Conservation (phyloP, 257 asterid genomes). For the Ophiorrhiza pumila region DNA sequence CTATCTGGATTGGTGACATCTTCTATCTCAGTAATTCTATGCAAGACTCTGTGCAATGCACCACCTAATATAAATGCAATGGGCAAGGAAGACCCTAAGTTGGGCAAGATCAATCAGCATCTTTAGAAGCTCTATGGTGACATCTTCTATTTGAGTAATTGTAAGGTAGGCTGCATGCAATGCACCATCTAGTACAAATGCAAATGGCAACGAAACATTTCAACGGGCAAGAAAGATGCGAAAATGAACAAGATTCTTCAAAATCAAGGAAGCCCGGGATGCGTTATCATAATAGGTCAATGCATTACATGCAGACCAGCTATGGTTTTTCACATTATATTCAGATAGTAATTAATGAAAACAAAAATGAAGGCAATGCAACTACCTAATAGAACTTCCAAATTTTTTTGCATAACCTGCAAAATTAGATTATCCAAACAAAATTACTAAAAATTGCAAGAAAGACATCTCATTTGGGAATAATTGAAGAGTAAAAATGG, state of each 20-base stretch:
- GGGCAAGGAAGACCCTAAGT: not conserved
- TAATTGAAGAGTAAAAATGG: not conserved
- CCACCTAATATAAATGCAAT: not conserved
- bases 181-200: not conserved
- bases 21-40: slow-evolving; percentile 5
- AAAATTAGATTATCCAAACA: slow-evolving; percentile 19
- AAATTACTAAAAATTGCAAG: not conserved
- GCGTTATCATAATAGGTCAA: not conserved
- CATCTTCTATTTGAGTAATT: slow-evolving; percentile 2
- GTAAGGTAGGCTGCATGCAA: not conserved
- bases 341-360: not conserved
- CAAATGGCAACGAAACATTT: no score
- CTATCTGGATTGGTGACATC: not conserved
- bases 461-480: not conserved
- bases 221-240: not conserved
- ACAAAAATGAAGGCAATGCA: slow-evolving; percentile 9
- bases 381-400: slow-evolving; percentile 77
- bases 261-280: not conserved
- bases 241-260: not conserved
- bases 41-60: not conserved
- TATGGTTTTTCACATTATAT: not conserved
- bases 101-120: slow-evolving; percentile 13
- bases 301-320: not conserved
- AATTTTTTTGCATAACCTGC: slow-evolving; percentile 80
- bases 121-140: not conserved